Conservation (phyloP, 108 stramenopile species). For the Mediolabrus comicus region DNA sequence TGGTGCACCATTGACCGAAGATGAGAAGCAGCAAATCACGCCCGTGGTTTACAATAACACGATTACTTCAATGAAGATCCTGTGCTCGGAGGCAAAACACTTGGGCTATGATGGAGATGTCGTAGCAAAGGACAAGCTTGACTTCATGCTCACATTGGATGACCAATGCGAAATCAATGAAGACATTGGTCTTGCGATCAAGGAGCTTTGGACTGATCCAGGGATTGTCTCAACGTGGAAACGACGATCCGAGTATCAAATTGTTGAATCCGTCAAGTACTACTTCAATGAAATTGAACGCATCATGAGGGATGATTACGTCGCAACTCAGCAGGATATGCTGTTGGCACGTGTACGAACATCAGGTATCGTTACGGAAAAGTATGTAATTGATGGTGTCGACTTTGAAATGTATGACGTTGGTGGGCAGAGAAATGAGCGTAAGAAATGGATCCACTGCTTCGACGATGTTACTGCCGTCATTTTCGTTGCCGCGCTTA, state of each 20-base stretch:
- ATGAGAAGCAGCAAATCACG: constrained; percentile 81
- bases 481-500: constrained; percentile 97
- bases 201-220: constrained; percentile 60
- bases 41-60: constrained; percentile 82
- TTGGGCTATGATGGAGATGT: constrained; percentile 56
- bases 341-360: constrained; percentile 96
- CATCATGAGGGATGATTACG: constrained; percentile 62
- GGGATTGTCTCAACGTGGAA: constrained; percentile 71
- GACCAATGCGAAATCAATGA: constrained; percentile 53
- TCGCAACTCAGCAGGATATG: constrained; percentile 92
- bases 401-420: constrained; percentile 98
- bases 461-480: constrained; percentile 98
- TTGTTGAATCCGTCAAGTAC: constrained; percentile 76
- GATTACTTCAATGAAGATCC: constrained; percentile 76
- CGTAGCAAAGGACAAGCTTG: constrained; percentile 46
- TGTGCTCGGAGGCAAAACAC: constrained; percentile 63
- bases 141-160: constrained; percentile 32
- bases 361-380: constrained; percentile 91
- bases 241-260: constrained; percentile 73
- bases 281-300: constrained; percentile 78
- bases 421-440: constrained; percentile 88
- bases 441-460: constrained; percentile 93
- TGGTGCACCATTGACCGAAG: constrained; percentile 74
- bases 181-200: constrained; percentile 53
- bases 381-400: constrained; percentile 83